Evolutionary conservation across 2,329 filamentous ascomycete genomes (phyloP).

Genomic region (Alternaria hordeiaustralica): DNA sequence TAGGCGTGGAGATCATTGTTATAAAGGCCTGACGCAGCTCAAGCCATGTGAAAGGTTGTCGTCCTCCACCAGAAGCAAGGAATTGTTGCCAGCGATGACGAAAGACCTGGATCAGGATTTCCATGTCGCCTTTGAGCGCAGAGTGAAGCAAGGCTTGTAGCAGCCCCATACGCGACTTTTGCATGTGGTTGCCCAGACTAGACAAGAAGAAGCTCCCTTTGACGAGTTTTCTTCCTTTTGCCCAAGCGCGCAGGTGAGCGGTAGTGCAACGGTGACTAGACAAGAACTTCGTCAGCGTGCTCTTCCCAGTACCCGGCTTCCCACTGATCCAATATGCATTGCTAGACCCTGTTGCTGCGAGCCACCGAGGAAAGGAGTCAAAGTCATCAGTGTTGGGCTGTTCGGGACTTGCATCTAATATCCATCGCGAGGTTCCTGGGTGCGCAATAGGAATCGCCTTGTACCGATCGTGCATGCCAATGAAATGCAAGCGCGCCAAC

Average conservation of each 20-base stretch:
- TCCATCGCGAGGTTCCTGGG: constrained; percentile 13
- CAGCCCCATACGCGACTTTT: not conserved
- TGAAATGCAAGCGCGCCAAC: constrained; percentile 4
- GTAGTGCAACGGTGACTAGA: constrained; percentile 7
- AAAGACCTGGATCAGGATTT: not conserved
- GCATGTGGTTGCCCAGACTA: constrained; percentile 25
- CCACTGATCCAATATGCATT: constrained; percentile 49
- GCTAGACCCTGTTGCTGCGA: not conserved
- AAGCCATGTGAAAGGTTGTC: not conserved
- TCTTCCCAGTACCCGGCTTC: constrained; percentile 57
- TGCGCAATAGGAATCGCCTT: constrained; percentile 13
- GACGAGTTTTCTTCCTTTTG: constrained; percentile 20
- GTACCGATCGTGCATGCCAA: constrained; percentile 1
- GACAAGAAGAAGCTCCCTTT: constrained; percentile 40
- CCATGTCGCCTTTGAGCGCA: not conserved
- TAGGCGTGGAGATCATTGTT: not conserved
- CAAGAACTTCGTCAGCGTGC: constrained; percentile 51
- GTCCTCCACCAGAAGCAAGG: not conserved
- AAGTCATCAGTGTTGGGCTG: not conserved
- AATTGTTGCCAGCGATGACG: not conserved
- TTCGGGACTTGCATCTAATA: not conserved
- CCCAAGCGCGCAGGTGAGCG: constrained; percentile 40
- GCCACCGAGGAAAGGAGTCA: constrained; percentile 20
- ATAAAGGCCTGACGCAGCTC: not conserved
- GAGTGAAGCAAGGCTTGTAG: not conserved